phyloP scores from a whole-genome alignment of 441 rosid species.

The Syzygium syzygioides region DNA sequence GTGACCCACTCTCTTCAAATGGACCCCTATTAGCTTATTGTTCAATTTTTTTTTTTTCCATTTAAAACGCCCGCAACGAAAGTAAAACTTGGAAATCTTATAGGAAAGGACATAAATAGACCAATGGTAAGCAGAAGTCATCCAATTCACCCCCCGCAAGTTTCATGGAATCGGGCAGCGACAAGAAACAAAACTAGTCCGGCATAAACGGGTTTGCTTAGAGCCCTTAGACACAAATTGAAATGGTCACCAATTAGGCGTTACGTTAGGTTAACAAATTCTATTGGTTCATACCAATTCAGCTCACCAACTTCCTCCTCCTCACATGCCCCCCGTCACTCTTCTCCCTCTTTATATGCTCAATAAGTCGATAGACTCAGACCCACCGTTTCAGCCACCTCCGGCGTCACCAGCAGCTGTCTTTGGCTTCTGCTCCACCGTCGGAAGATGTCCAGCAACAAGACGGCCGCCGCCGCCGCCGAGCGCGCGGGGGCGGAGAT shows the following conservation, averaged over 20 bases:
- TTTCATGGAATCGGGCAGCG: not conserved
- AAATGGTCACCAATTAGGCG: not conserved
- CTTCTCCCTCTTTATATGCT: not conserved
- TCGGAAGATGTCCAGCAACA: conserved; percentile 30
- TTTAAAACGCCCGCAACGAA: not conserved
- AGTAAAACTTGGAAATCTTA: not conserved
- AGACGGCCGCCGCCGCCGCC: conserved; percentile 2
- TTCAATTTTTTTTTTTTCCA: not conserved
- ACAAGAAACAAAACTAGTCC: not conserved
- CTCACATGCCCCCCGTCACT: not conserved
- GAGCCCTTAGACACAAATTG: not conserved
- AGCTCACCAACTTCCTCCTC: not conserved
- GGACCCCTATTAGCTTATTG: not conserved
- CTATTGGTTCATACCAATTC: not conserved
- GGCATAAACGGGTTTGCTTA: not conserved
- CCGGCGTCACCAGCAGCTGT: not conserved
- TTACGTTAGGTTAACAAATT: not conserved
- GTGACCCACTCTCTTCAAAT: not conserved
- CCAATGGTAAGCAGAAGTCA: not conserved
- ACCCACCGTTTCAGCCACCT: not conserved
- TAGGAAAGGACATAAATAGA: not conserved
- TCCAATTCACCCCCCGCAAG: not conserved
- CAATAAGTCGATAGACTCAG: not conserved
- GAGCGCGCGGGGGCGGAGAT: conserved; percentile 68
- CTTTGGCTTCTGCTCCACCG: not conserved